phyloP scores from a whole-genome alignment of 257 asterid species.

The Nemophila menziesii region DNA sequence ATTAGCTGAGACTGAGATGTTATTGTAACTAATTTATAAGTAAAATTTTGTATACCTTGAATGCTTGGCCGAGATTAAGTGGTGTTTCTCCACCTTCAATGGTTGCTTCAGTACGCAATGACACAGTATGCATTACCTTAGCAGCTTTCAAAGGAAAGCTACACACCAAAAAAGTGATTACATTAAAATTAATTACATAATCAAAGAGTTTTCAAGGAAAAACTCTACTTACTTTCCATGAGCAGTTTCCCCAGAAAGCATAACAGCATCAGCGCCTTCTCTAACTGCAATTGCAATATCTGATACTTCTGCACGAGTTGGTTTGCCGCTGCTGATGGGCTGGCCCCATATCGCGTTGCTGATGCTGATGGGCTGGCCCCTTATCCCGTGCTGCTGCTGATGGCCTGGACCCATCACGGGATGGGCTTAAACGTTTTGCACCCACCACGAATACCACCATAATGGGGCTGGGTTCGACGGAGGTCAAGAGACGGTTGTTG shows the following conservation, averaged over 20 bases:
- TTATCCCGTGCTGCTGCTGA: too few relatives aligned
- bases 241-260: conserved; percentile 99
- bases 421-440: too few relatives aligned
- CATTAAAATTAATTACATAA: not conserved
- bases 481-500: too few relatives aligned
- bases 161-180: conserved; percentile 10
- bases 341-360: too few relatives aligned
- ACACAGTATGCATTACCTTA: conserved; percentile 95
- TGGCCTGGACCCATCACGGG: too few relatives aligned
- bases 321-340: too few relatives aligned
- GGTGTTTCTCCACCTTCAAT: conserved; percentile 60
- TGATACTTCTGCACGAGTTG: conserved; percentile 97
- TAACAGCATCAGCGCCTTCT: conserved; percentile 98
- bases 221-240: conserved; percentile 84
- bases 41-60: conserved; percentile 48
- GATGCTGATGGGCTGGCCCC: too few relatives aligned
- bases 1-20: too few relatives aligned
- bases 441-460: too few relatives aligned
- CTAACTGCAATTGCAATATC: conserved; percentile 92
- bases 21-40: too few relatives aligned
- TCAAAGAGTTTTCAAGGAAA: not conserved
- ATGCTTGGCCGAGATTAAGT: conserved; percentile 70
- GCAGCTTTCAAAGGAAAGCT: conserved; percentile 90
- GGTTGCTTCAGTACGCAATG: conserved; percentile 83
- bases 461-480: too few relatives aligned